phyloP scores from a whole-genome alignment of 2,329 filamentous ascomycete genomes.

The Ophiostoma angusticollis region DNA sequence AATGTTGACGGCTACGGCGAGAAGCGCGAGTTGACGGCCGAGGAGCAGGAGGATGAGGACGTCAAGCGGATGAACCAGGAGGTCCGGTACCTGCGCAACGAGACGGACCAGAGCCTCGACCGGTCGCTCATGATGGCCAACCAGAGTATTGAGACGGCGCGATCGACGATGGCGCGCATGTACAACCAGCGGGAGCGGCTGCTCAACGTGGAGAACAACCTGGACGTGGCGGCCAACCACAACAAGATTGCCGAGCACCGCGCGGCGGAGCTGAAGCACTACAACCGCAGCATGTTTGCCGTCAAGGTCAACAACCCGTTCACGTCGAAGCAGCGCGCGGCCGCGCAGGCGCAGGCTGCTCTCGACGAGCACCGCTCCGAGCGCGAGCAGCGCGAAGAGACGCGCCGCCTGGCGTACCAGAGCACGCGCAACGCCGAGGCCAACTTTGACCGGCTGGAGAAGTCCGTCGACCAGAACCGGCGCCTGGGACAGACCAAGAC shows the following conservation, averaged over 20 bases:
- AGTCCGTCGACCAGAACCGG: conserved; percentile 44
- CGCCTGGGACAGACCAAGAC: conserved; percentile 37
- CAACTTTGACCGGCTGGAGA: conserved; percentile 36
- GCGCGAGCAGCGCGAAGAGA: conserved; percentile 50
- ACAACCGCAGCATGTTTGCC: conserved; percentile 87
- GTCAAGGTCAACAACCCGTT: conserved; percentile 67
- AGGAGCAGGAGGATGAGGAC: conserved; percentile 62
- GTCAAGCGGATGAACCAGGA: conserved; percentile 61
- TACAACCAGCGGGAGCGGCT: conserved; percentile 69
- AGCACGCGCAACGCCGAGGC: conserved; percentile 35
- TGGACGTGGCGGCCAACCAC: conserved; percentile 67
- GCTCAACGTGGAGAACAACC: conserved; percentile 69
- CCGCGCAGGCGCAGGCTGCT: conserved; percentile 53
- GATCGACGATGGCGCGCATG: conserved; percentile 58
- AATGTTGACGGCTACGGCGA: conserved; percentile 46
- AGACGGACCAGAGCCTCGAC: conserved; percentile 41
- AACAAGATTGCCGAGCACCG: conserved; percentile 67
- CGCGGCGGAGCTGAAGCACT: conserved; percentile 67
- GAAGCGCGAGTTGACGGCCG: conserved; percentile 66
- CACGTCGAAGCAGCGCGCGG: conserved; percentile 52
- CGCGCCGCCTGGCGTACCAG: conserved; percentile 20
- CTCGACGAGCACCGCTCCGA: conserved; percentile 57
- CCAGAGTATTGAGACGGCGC: conserved; percentile 57
- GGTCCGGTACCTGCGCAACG: conserved; percentile 63
- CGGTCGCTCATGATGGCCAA: conserved; percentile 57